Base-by-base conservation (phyloP, 495 filamentous ascomycete species). In the Schizothecium vesticola region DNA sequence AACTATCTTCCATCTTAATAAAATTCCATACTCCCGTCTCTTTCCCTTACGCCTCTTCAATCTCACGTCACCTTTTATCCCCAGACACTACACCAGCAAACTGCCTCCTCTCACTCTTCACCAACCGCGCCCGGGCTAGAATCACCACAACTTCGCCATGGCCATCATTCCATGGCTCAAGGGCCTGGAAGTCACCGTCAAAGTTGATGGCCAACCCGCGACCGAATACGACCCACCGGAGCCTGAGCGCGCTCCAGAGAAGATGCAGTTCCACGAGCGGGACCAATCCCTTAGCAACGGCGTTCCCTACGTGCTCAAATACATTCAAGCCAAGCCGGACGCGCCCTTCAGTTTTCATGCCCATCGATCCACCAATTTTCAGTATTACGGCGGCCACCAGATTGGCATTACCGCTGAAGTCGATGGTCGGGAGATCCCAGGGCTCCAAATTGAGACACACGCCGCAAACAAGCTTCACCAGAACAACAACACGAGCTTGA, bases 191-290 rank as follows among this genome's bases (percentile, higher is more conserved):
- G 70, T 76, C 25, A 70, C 58, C 12, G 65, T 83, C 10, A 24
- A 65, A 3, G 71, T 78, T 7, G 66, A 72, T 13, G 75, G 70
- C 0, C n/a, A 36, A 36, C 66, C 70, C 2, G 66, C 74, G 3
- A 23, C 58, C 3, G 80, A 82, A 11, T 81, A 80, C 59, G 69
- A 76, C 2, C 68, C 79, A 24, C 69, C 71, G 19, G 65, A 67
- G 21, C 64, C 66, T 12, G 64, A 23, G n/a, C 56, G 12, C 26
- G 56, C 25, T 8, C 56, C 25, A 0, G 28, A 26, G 3, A 4
- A 16, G 5, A 6, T 36, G 56, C 21, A 43, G 19, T 59, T 60
- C 31, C 11, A 60, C 64, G n/a, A 6, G 10, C 22, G 19, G 0
- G 23, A 16, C 1, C 57, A 23, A 24, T n/a, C 11, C 1, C 8